Base-by-base conservation (phyloP, 2,329 filamentous ascomycete genomes). In the Spiromastix sp. region DNA sequence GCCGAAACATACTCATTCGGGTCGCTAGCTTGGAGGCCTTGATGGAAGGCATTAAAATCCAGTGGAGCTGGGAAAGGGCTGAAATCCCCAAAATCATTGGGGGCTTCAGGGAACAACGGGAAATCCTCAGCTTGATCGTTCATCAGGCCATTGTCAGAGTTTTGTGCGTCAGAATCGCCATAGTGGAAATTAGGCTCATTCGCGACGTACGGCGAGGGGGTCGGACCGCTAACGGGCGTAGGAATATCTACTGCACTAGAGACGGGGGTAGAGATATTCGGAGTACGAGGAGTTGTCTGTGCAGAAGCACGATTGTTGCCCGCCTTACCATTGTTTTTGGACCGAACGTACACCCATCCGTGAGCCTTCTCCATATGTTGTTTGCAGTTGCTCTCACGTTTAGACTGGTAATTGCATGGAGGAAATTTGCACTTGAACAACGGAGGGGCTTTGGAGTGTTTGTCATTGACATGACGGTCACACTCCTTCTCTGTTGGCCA, bases 301-400 rank as follows among this genome's bases (percentile, higher is more conserved):
- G 42, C 61, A 17, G 66, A 65, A 37, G 66, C 63, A 47, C 55
- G 60, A 38, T 34, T 53, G 28, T 48, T 49, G 36, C 54, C 53
- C 35, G 71, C 76, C 63, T 81, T 84, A 55, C 83, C 82, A 53
- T 93, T 94, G 59, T 81, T 87, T 72, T 95, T 95, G 40, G 85
- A 89, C 45, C 89, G 82, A 37, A 87, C 72, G 48, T 95, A 95
- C n/a, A 71, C 70, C 81, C 85, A 94, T 39, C 80, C 79, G 52
- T 96, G 87, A 1, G 85, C 81, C 62, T 95, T 95, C 67, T 96
- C 89, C 87, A 95, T 95, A 63, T 96, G 87, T 61, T 95, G 89
- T 59, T 95, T 95, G 73, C 85, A 93, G 61, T 96, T 96, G 43
- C 83, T 91, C 65, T 94, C 83, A 40, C 87, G 81, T 70, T 96